These are phyloP conservation scores for Symbiodinium pilosum DNA, from an alignment of 73 alveolate genomes.

Conservation along the genomic window DNA sequence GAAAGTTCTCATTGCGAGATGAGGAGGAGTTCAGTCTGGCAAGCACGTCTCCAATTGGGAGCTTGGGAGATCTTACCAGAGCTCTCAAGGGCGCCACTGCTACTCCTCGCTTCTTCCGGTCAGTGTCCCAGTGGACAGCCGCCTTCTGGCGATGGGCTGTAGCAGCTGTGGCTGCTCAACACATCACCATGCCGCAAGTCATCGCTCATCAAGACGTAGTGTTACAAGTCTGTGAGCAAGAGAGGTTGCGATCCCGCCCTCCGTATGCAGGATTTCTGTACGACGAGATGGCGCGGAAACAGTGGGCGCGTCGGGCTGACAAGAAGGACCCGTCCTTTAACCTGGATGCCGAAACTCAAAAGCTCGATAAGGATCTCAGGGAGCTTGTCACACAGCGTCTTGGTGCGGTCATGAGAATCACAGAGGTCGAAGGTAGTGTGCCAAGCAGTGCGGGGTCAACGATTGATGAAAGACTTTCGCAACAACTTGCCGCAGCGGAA, in stretches of 20 bases:
- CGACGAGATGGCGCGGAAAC: constrained; percentile 14
- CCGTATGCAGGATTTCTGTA: constrained; percentile 25
- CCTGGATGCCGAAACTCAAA: neutral
- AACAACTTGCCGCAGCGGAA: constrained; percentile 34
- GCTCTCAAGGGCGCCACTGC: constrained; percentile 39
- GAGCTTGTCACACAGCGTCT: constrained; percentile 19
- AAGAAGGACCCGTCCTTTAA: constrained; percentile 26
- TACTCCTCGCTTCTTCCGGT: constrained; percentile 24
- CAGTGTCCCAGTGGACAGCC: constrained; percentile 29
- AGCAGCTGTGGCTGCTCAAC: neutral
- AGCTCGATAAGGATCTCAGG: constrained; percentile 30
- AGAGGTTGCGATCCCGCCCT: neutral
- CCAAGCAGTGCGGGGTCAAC: neutral
- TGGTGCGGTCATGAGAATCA: neutral
- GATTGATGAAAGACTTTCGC: neutral
- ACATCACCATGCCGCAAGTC: neutral
- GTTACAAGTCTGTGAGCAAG: constrained; percentile 31
- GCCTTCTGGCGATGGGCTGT: constrained; percentile 18
- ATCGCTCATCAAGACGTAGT: neutral
- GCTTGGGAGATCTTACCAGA: constrained; percentile 7
- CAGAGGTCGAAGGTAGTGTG: neutral
- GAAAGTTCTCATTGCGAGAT: neutral
- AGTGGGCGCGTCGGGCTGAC: constrained; percentile 41
- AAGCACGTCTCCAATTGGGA: neutral
- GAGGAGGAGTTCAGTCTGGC: constrained; percentile 4